phyloP scores from a whole-genome alignment of 2,329 filamentous ascomycete species.

The Xenoacremonium recifei region DNA sequence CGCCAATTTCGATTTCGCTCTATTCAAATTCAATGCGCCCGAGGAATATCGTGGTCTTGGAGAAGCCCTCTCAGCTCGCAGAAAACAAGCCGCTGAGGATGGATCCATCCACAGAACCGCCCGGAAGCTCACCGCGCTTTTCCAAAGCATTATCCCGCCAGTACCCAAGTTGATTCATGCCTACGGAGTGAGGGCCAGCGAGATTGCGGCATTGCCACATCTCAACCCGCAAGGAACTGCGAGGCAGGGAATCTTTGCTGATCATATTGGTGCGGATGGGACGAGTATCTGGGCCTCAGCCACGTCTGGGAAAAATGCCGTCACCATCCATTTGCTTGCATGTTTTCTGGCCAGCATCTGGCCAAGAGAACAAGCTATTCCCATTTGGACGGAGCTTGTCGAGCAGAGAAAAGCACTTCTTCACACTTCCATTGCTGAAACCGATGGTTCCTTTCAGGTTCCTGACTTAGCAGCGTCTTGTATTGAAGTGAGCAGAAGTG shows the following conservation, averaged over 20 bases:
- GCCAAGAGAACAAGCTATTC: constrained; percentile 16
- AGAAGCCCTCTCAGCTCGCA: background rate
- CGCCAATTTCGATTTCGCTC: constrained; percentile 42
- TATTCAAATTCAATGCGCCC: constrained; percentile 39
- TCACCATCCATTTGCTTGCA: constrained; percentile 28
- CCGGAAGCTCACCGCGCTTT: constrained; percentile 34
- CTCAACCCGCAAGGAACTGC: background rate
- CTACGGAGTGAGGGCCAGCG: constrained; percentile 32
- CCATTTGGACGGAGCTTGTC: constrained; percentile 29
- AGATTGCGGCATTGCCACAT: constrained; percentile 17
- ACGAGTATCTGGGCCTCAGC: constrained; percentile 37
- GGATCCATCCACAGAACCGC: background rate
- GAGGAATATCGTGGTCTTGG: constrained; percentile 24
- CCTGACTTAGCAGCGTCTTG: background rate
- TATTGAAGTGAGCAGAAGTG: constrained; percentile 15
- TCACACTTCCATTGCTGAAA: constrained; percentile 8
- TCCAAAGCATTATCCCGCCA: constrained; percentile 28
- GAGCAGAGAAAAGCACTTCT: constrained; percentile 14
- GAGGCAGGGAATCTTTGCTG: constrained; percentile 16
- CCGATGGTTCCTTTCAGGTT: background rate
- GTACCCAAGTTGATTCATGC: constrained; percentile 32
- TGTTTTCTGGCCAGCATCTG: constrained; percentile 13
- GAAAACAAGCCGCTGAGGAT: background rate
- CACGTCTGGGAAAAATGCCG: constrained; percentile 25
- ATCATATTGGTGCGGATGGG: constrained; percentile 26